Conservation (phyloP, 2,329 filamentous ascomycete genomes). For the Triangularia verruculosa region DNA sequence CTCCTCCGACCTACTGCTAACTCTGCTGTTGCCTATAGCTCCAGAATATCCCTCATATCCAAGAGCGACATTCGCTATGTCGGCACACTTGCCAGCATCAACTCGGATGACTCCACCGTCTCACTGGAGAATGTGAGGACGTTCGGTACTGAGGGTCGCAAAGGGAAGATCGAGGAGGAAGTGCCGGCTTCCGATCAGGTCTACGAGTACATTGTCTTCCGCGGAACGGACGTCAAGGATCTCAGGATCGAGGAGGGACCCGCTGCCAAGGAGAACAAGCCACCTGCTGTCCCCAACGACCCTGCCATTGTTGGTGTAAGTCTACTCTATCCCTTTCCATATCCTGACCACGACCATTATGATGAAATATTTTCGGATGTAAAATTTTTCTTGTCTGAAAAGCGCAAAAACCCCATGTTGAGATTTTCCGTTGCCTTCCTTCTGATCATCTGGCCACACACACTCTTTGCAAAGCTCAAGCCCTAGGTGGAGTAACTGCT, state of each 20-base stretch:
- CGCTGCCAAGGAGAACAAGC: slow-evolving; percentile 69
- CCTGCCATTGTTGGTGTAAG: slow-evolving; percentile 97
- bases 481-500: slow-evolving; percentile 28
- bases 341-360: slow-evolving; percentile 40
- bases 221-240: slow-evolving; percentile 97
- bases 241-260: slow-evolving; percentile 85
- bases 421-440: slow-evolving; percentile 99
- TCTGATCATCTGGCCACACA: slow-evolving; percentile 63
- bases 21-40: slow-evolving; percentile 43
- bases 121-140: slow-evolving; percentile 95
- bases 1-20: slow-evolving; percentile 20
- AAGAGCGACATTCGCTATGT: slow-evolving; percentile 98
- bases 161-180: slow-evolving; percentile 74
- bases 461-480: slow-evolving; percentile 20
- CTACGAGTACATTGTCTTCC: slow-evolving; percentile 98
- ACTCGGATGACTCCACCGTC: slow-evolving; percentile 93
- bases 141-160: slow-evolving; percentile 89
- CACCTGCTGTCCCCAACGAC: slow-evolving; percentile 82
- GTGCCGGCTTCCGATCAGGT: slow-evolving; percentile 80
- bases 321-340: slow-evolving; percentile 40
- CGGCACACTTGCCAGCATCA: slow-evolving; percentile 94
- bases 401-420: slow-evolving; percentile 90
- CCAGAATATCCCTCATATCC: slow-evolving; percentile 93
- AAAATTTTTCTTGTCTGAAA: slow-evolving; percentile 79
- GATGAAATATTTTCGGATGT: slow-evolving; percentile 97